Base-by-base conservation (phyloP, 148 eudicot species). In the Diospyros lotus region DNA sequence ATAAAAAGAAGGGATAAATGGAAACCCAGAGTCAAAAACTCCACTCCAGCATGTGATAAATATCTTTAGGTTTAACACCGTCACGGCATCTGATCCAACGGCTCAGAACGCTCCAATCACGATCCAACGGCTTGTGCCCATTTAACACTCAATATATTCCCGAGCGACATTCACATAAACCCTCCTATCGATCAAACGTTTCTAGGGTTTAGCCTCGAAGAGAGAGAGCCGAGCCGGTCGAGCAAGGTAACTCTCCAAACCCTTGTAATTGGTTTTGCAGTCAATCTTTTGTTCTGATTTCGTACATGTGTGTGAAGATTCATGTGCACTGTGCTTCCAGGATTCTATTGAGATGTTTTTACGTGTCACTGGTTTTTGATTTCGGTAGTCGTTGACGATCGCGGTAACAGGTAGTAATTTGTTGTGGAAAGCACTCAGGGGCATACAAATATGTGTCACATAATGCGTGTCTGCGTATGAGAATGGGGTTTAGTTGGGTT, bases 201-300 rank as follows among this genome's bases (percentile, higher is more conserved):
- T 58, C 60, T 66, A 58, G 45, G 75, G 75, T 72, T 18, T 28
- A 17, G 75, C 0, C 61, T 72, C 75, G 4, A n/a, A 66, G 14
- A 38, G 9, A 11, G 1, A 11, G 6, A 7, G 52, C 13, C 12
- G 13, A 39, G 43, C 42, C 58, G 38, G 18, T 10, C 46, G 0
- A 52, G 10, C 9, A 13, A 48, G 75, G 58, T 39, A 50, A 40
- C 6, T 11, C 13, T 48, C 54, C 39, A 17, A 46, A 12, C 63
- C n/a, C 75, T 28, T 6, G 1, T 56, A 12, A 13, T 45, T 14
- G 45, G 48, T 61, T 60, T 4, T 51, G 17, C 39, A 8, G 2
- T 1, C 42, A 14, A 48, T 73, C 39, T 18, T 60, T 44, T 46
- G 4, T 48, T 72, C 14, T 17, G n/a, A 44, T n/a, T 9, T 15